Evolutionary conservation across 495 filamentous ascomycete genomes (phyloP).

Genomic region (Lasiosphaeria miniovina): DNA sequence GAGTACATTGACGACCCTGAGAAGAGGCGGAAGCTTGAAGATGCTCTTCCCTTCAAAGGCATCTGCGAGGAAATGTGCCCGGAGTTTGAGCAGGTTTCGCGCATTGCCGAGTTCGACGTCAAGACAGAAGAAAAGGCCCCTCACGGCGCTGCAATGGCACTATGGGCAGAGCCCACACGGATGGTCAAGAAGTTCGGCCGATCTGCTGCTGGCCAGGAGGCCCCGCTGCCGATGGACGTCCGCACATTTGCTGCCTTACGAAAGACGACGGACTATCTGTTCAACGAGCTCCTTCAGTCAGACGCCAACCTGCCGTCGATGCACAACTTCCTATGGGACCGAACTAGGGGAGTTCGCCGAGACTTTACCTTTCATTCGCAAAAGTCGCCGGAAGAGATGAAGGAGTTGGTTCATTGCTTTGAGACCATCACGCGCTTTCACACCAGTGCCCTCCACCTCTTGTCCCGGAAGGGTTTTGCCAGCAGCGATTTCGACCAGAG

Average conservation of each 20-base stretch:
- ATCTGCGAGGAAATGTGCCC: constrained; percentile 95
- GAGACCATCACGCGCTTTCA: constrained; percentile 92
- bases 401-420: constrained; percentile 75
- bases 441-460: constrained; percentile 79
- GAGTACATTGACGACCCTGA: constrained; percentile 87
- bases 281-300: constrained; percentile 66
- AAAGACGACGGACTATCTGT: constrained; percentile 77
- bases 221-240: constrained; percentile 88
- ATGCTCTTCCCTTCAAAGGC: constrained; percentile 84
- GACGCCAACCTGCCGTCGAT: constrained; percentile 61
- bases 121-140: constrained; percentile 49
- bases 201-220: constrained; percentile 88
- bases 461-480: constrained; percentile 60
- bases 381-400: constrained; percentile 52
- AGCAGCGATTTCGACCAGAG: constrained; percentile 77
- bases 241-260: constrained; percentile 73
- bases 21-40: constrained; percentile 70
- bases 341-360: constrained; percentile 85
- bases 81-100: constrained; percentile 76
- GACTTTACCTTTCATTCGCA: constrained; percentile 90
- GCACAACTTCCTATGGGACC: constrained; percentile 91
- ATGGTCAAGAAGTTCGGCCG: constrained; percentile 84
- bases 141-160: constrained; percentile 31
- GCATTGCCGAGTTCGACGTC: constrained; percentile 65
- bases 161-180: constrained; percentile 34